Evolutionary conservation across 306 rosid species (phyloP).

Genomic region (Cajanus cajan): DNA sequence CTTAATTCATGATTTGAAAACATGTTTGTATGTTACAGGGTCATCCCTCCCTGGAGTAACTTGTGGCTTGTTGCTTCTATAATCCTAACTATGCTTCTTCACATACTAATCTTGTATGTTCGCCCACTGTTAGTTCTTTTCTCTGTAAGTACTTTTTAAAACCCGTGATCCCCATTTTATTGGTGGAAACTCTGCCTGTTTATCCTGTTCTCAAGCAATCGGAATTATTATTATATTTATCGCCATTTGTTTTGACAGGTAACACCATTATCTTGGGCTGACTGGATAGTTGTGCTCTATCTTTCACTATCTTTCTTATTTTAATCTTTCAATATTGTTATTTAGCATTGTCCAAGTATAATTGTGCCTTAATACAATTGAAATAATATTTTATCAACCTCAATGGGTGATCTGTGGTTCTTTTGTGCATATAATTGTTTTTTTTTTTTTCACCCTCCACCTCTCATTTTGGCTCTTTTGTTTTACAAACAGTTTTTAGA

Average conservation of each 20-base stretch:
- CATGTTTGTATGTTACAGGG: conserved; percentile 52
- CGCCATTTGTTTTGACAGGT: conserved; percentile 55
- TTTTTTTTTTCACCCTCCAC: background rate
- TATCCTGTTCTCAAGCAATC: conserved; percentile 22
- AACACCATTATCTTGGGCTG: conserved; percentile 84
- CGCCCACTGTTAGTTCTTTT: conserved; percentile 90
- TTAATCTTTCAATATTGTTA: background rate
- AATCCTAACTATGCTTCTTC: conserved; percentile 85
- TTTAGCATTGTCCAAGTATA: background rate
- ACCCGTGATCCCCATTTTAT: conserved; percentile 8
- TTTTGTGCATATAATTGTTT: background rate
- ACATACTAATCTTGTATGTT: conserved; percentile 75
- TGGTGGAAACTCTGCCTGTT: conserved; percentile 10
- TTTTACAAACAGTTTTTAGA: background rate
- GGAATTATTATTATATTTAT: background rate
- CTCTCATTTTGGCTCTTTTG: background rate
- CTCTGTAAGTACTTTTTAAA: conserved; percentile 72
- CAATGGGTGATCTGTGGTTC: background rate
- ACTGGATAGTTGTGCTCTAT: conserved; percentile 83
- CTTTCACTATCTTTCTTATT: conserved; percentile 67
- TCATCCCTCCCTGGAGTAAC: conserved; percentile 98
- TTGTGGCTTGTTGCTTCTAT: conserved; percentile 95
- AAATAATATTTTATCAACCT: background rate
- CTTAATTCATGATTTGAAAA: conserved; percentile 20
- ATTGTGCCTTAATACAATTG: background rate